Evolutionary conservation across 2,329 filamentous ascomycete species (phyloP).

Genomic region (Clarireedia monteithiana): DNA sequence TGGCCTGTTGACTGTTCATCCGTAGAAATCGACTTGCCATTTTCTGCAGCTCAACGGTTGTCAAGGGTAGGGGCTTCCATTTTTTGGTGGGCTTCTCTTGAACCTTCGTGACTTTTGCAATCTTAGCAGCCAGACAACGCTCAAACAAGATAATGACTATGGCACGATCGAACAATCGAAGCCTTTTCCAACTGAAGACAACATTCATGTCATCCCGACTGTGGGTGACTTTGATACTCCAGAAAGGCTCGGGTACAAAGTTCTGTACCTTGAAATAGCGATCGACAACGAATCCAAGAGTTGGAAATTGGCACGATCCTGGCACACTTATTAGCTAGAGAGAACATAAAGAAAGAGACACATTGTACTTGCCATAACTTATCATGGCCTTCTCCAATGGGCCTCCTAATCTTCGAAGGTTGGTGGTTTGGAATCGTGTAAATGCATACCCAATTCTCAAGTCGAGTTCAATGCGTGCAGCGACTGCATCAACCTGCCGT

Average conservation of each 20-base stretch:
- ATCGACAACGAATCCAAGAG: slow-evolving; percentile 93
- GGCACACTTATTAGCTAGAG: slow-evolving; percentile 10
- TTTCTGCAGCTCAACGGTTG: slow-evolving; percentile 94
- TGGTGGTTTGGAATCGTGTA: slow-evolving; percentile 77
- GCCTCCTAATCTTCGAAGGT: slow-evolving; percentile 64
- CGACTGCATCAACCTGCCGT: slow-evolving; percentile 77
- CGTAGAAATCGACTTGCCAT: slow-evolving; percentile 81
- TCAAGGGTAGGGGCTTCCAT: slow-evolving; percentile 88
- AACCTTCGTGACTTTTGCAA: slow-evolving; percentile 74
- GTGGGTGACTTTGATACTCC: slow-evolving; percentile 82
- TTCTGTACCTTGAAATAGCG: slow-evolving; percentile 90
- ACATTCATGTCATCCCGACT: slow-evolving; percentile 70
- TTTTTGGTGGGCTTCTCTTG: slow-evolving; percentile 88
- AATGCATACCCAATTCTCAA: slow-evolving; percentile 88
- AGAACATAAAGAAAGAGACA: background rate
- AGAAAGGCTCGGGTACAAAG: slow-evolving; percentile 88
- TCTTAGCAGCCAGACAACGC: slow-evolving; percentile 67
- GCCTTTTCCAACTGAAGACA: slow-evolving; percentile 75
- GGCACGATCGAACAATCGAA: slow-evolving; percentile 81
- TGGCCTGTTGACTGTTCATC: slow-evolving; percentile 87
- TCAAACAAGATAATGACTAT: slow-evolving; percentile 78
- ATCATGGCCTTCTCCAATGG: slow-evolving; percentile 49
- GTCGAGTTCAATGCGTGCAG: slow-evolving; percentile 85
- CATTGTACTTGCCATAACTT: slow-evolving; percentile 63
- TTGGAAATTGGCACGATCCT: slow-evolving; percentile 92